Base-by-base conservation (phyloP, 306 rosid species). In the Mimosa pudica region DNA sequence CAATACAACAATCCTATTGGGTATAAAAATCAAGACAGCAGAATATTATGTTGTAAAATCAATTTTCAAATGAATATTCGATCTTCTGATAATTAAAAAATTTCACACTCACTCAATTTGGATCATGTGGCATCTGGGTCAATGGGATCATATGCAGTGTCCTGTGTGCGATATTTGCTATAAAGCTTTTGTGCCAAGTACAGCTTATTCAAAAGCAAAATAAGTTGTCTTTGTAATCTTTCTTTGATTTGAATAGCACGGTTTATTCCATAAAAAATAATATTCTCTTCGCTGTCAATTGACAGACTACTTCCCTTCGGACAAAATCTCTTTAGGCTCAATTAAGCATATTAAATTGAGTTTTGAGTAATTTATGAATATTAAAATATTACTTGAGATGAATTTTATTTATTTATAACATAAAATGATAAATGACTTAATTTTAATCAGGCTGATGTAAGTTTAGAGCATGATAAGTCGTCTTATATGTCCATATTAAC, bases 61-160 rank as follows among this genome's bases (percentile, higher is more conserved):
- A 18, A 9, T 45, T 45, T 45, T 70, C 57, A 46, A 45, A 70
- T 6, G 74, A 70, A 70, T 70, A 70, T 45, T 70, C 74, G 10
- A 24, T 45, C 11, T 6, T 20, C 38, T 45, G 3, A 42, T 9
- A n/a, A 68, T 38, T 4, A 8, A 44, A 66, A 17, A n/a, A 5
- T 46, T 5, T 42, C 14, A 7, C 30, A 38, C 52, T 42, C 35
- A n/a, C 52, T 68, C 52, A 42, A 2, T 2, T 44, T 68, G 3
- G 35, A 42, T n/a, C 35, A 68, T 5, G 36, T 42, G 51, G 71
- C 32, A 3, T 42, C 3, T 67, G 13, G 33, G 14, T 41, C 71
- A 44, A 44, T 68, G 16, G 44, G 54, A 44, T 9, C 48, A 68
- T 18, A 18, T 68, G 6, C 51, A 13, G 42, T 68, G 16, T 68